Evolutionary conservation across 192 early-diverging fungal species (phyloP).

Genomic region (Linnemannia zychae): DNA sequence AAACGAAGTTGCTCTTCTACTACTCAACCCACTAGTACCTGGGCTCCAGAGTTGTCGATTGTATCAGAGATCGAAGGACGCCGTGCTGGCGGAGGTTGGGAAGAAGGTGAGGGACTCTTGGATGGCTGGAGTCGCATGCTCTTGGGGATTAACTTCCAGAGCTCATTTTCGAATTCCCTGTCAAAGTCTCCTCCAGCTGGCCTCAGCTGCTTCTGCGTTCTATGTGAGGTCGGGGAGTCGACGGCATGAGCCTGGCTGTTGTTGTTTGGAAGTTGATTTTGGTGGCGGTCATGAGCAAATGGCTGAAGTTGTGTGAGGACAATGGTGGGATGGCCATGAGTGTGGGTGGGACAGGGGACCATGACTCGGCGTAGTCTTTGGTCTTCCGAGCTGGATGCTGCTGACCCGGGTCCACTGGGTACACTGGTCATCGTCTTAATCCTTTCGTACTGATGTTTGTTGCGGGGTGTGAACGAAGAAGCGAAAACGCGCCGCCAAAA

Average conservation of each 20-base stretch:
- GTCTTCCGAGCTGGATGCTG: background rate
- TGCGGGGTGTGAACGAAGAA: background rate
- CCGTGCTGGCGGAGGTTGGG: background rate
- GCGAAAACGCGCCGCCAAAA: conserved; percentile 2
- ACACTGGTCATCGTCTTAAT: conserved; percentile 3
- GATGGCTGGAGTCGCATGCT: background rate
- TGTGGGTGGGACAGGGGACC: conserved; percentile 31
- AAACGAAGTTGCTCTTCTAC: background rate
- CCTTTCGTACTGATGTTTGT: background rate
- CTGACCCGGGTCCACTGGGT: conserved; percentile 4
- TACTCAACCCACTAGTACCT: background rate
- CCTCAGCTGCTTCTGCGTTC: background rate
- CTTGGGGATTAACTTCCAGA: conserved; percentile 22
- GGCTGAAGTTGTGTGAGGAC: conserved; percentile 16
- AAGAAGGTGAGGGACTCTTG: background rate
- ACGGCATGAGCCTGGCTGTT: background rate
- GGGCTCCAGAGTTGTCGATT: background rate
- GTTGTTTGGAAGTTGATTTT: background rate
- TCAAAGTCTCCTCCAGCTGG: background rate
- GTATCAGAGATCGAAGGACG: conserved; percentile 13
- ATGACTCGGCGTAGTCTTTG: background rate
- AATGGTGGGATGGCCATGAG: conserved; percentile 18
- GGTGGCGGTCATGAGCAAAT: conserved; percentile 14
- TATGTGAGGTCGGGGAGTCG: background rate
- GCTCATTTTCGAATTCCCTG: conserved; percentile 11